phyloP scores from a whole-genome alignment of 2,329 filamentous ascomycete genomes.

The Sporothrix variecibatus region DNA sequence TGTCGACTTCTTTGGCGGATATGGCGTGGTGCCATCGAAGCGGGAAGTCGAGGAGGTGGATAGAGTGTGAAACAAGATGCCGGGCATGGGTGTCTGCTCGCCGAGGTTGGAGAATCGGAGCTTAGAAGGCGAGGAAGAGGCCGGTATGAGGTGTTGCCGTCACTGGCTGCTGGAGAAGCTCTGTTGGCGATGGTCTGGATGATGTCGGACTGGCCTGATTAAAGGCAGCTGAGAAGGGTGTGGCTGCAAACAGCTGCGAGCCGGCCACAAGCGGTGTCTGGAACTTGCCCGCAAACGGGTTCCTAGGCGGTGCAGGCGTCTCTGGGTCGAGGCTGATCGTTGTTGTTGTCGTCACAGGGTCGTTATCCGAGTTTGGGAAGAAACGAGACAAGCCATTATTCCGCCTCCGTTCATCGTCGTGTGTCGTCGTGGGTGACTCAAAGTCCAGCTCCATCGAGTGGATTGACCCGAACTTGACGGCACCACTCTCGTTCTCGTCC shows the following conservation, averaged over 20 bases:
- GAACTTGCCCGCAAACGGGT: conserved; percentile 49
- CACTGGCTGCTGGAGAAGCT: conserved; percentile 42
- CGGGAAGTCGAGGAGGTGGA: conserved; percentile 24
- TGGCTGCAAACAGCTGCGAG: conserved; percentile 58
- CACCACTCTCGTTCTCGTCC: conserved; percentile 53
- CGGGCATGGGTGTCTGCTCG: conserved; percentile 22
- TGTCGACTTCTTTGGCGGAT: neutral
- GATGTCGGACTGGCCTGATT: conserved; percentile 57
- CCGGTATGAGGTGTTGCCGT: conserved; percentile 50
- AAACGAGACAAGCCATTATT: conserved; percentile 18
- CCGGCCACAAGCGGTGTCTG: conserved; percentile 41
- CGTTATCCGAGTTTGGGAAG: conserved; percentile 26
- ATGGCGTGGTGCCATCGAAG: conserved; percentile 16
- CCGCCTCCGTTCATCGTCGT: conserved; percentile 12
- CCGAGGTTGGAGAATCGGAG: conserved; percentile 37
- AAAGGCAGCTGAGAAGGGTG: conserved; percentile 55
- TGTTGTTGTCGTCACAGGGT: neutral
- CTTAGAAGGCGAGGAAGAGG: conserved; percentile 53
- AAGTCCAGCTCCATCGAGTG: conserved; percentile 43
- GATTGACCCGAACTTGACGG: conserved; percentile 49
- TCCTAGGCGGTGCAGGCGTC: conserved; percentile 52
- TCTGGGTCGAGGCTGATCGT: conserved; percentile 39
- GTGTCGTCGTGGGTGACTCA: conserved; percentile 33
- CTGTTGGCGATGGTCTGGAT: conserved; percentile 57
- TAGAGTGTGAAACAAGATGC: conserved; percentile 16